phyloP scores from a whole-genome alignment of 257 asterid genomes.

The Hygrophila difformis region DNA sequence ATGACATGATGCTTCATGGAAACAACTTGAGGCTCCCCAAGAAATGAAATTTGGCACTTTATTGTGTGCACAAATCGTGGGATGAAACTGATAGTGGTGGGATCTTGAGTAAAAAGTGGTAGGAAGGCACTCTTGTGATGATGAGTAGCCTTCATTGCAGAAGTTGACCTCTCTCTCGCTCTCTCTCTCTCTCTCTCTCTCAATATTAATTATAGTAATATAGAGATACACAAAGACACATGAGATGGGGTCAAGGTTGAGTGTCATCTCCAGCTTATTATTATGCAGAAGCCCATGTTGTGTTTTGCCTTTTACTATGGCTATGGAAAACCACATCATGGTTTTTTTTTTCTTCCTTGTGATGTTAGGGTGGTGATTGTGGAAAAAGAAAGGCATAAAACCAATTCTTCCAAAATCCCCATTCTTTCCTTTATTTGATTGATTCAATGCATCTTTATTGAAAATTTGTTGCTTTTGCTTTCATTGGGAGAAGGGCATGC shows the following conservation, averaged over 20 bases:
- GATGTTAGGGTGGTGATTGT: constrained; percentile 11
- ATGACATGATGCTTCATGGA: constrained; percentile 5
- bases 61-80: constrained; percentile 18
- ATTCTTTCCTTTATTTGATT: neutral
- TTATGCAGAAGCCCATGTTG: constrained; percentile 14
- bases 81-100: constrained; percentile 32
- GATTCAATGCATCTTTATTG: constrained; percentile 1
- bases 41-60: constrained; percentile 16
- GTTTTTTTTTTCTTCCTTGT: neutral
- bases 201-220: no score
- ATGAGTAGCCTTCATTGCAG: constrained; percentile 23
- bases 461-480: constrained; percentile 7
- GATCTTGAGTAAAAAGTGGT: constrained; percentile 31
- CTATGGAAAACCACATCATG: constrained; percentile 9
- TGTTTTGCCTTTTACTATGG: neutral
- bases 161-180: constrained; percentile 21
- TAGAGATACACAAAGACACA: no score
- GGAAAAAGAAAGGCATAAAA: neutral
- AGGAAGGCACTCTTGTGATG: constrained; percentile 38
- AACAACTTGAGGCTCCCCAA: constrained; percentile 10
- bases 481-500: neutral
- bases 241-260: constrained; percentile 18
- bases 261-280: constrained; percentile 10
- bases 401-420: constrained; percentile 10
- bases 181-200: no score